Percentiles rank a stretch among this genome's conserved stretches.
These are phyloP conservation scores for Primulina huaijiensis DNA, from an alignment of 257 asterid species.

Conservation along the genomic window DNA sequence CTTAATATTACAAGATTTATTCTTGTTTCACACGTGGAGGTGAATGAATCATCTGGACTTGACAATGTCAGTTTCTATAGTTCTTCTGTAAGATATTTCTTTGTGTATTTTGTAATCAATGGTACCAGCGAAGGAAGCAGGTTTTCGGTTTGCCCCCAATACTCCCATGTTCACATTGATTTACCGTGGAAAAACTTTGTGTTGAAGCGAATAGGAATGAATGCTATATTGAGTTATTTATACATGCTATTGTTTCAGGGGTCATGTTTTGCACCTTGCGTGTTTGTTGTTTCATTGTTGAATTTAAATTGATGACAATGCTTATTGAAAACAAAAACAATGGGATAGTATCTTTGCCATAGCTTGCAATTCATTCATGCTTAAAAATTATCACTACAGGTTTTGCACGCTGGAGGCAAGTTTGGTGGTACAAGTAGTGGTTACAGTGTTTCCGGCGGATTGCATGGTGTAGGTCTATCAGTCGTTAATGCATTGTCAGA, in stretches of 20 bases:
- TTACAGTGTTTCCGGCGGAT: conserved; percentile 94
- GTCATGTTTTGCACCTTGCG: conserved; percentile 3
- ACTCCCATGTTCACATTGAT: conserved; percentile 6
- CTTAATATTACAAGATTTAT: conserved; percentile 3
- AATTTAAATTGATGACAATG: neutral
- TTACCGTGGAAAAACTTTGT: neutral
- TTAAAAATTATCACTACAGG: conserved; percentile 51
- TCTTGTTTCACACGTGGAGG: conserved; percentile 6
- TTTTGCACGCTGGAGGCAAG: conserved; percentile 99
- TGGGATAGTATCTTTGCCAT: conserved; percentile 23
- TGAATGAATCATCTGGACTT: conserved; percentile 4
- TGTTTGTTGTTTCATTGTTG: neutral
- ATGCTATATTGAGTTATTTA: neutral
- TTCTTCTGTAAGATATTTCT: conserved; percentile 8
- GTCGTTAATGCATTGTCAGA: conserved; percentile 97
- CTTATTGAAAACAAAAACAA: conserved; percentile 12
- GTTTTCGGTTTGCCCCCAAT: neutral
- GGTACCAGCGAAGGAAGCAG: neutral
- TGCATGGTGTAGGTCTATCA: conserved; percentile 97
- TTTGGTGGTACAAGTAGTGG: conserved; percentile 99
- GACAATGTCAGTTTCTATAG: neutral
- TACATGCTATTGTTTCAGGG: neutral
- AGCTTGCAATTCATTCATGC: conserved; percentile 15
- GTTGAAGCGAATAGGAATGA: conserved; percentile 1
- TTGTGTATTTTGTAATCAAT: neutral